Conservation (phyloP, 2,329 filamentous ascomycete genomes). For the Monascus ruber region DNA sequence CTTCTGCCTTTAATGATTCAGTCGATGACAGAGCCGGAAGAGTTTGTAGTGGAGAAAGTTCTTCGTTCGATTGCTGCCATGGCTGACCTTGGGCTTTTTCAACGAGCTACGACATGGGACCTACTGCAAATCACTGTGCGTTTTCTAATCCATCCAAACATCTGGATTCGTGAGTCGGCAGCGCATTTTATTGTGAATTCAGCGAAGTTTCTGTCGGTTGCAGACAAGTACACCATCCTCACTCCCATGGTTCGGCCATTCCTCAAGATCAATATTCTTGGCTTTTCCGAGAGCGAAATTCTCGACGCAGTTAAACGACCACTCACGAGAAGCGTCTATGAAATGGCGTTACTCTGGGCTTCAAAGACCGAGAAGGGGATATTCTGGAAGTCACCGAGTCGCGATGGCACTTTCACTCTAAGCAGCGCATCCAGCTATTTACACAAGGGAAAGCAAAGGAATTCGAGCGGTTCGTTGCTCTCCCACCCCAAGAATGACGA, state of each 20-base stretch:
- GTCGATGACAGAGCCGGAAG: slow-evolving; percentile 82
- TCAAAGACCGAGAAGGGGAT: slow-evolving; percentile 65
- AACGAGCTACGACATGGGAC: slow-evolving; percentile 75
- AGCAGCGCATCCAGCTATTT: slow-evolving; percentile 46
- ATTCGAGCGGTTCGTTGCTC: slow-evolving; percentile 36
- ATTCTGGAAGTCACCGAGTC: slow-evolving; percentile 74
- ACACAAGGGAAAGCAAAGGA: slow-evolving; percentile 45
- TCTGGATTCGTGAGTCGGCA: slow-evolving; percentile 88
- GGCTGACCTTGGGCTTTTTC: slow-evolving; percentile 76
- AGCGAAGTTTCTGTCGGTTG: slow-evolving; percentile 61
- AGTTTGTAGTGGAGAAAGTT: slow-evolving; percentile 85
- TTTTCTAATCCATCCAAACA: slow-evolving; percentile 86
- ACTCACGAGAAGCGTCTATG: slow-evolving; percentile 66
- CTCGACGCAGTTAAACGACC: slow-evolving; percentile 77
- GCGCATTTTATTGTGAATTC: slow-evolving; percentile 71
- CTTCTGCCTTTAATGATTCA: slow-evolving; percentile 94
- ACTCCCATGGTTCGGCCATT: slow-evolving; percentile 71
- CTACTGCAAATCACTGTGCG: slow-evolving; percentile 70
- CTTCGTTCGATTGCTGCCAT: slow-evolving; percentile 80
- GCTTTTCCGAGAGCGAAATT: slow-evolving; percentile 60
- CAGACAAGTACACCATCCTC: slow-evolving; percentile 75
- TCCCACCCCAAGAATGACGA: slow-evolving; percentile 71
- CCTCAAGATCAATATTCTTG: slow-evolving; percentile 59
- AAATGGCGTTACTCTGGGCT: slow-evolving; percentile 79
- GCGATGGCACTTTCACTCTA: slow-evolving; percentile 59